These are phyloP conservation scores for Aphanomyces invadans DNA, from an alignment of 352 stramenopile species.

Conservation along the genomic window DNA sequence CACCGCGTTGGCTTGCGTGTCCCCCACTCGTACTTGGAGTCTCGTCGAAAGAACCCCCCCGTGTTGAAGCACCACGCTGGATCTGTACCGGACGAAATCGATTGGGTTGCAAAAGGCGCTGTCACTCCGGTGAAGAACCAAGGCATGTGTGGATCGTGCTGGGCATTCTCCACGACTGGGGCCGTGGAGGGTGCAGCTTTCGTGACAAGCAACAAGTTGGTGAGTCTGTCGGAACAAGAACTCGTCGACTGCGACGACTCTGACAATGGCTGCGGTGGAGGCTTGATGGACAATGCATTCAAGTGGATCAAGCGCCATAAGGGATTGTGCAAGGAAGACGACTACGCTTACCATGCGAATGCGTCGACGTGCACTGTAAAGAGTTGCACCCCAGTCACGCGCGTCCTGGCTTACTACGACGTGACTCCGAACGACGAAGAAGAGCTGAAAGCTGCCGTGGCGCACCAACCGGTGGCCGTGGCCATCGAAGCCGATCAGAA, in stretches of 20 bases:
- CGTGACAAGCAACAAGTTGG: conserved; percentile 86
- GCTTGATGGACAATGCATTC: conserved; percentile 97
- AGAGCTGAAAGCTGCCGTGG: conserved; percentile 82
- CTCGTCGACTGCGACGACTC: conserved; percentile 95
- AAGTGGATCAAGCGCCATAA: conserved; percentile 89
- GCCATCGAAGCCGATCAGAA: conserved; percentile 92
- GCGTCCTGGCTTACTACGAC: conserved; percentile 86
- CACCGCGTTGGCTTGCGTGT: conserved; percentile 27
- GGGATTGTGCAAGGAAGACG: conserved; percentile 90
- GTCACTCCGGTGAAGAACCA: conserved; percentile 92
- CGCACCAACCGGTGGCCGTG: conserved; percentile 90
- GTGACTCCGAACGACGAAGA: conserved; percentile 77
- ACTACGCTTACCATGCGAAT: conserved; percentile 92
- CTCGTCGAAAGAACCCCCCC: conserved; percentile 2
- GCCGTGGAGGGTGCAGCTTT: conserved; percentile 96
- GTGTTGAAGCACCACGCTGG: neutral
- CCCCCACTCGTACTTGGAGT: conserved; percentile 24
- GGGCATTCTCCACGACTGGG: conserved; percentile 96
- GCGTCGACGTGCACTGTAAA: conserved; percentile 50
- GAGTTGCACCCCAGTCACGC: conserved; percentile 75
- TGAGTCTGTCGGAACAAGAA: conserved; percentile 95
- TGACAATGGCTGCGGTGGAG: conserved; percentile 95
- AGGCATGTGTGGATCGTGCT: conserved; percentile 84
- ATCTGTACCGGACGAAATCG: conserved; percentile 31
- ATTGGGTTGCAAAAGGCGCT: conserved; percentile 25